Percentiles rank a stretch among this genome's conserved stretches.
These are phyloP conservation scores for Chlorella vulgaris DNA, from an alignment of 139 green algal species.

Conservation along the genomic window DNA sequence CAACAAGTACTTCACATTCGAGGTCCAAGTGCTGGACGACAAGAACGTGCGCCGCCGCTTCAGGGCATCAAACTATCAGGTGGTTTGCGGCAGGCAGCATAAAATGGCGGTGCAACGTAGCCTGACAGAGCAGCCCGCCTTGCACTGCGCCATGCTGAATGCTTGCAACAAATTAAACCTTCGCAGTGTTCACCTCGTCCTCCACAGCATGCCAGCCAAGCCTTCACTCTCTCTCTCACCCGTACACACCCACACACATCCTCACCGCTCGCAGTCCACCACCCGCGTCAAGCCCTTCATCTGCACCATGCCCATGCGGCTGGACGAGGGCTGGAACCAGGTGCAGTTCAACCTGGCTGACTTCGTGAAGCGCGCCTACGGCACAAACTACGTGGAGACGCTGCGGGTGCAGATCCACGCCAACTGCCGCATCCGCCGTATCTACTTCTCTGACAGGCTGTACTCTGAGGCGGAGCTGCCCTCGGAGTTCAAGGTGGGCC, in stretches of 20 bases:
- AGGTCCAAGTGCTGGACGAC: conserved; percentile 98
- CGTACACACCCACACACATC: too few species aligned
- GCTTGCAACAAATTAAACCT: too few species aligned
- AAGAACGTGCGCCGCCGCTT: conserved; percentile 97
- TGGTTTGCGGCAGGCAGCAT: conserved; percentile 16
- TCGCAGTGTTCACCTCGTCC: neutral
- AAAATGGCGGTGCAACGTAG: too few species aligned
- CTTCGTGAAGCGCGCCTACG: conserved; percentile 92
- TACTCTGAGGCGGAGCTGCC: conserved; percentile 98
- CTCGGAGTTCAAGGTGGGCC: conserved; percentile 78
- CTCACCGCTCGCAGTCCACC: conserved; percentile 85
- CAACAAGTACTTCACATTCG: conserved; percentile 97
- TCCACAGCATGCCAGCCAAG: too few species aligned
- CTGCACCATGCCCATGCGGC: conserved; percentile 97
- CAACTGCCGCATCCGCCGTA: conserved; percentile 93
- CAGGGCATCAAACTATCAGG: conserved; percentile 98
- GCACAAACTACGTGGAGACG: conserved; percentile 96
- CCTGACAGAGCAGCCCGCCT: too few species aligned
- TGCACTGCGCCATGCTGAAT: too few species aligned
- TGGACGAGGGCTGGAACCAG: conserved; percentile 98
- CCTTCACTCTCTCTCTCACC: too few species aligned
- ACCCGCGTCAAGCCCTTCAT: conserved; percentile 97
- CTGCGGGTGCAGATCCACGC: conserved; percentile 93
- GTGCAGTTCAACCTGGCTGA: conserved; percentile 96
- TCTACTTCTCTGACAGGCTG: conserved; percentile 96